Conservation (phyloP, 257 asterid species). For the Nicotiana otophora region DNA sequence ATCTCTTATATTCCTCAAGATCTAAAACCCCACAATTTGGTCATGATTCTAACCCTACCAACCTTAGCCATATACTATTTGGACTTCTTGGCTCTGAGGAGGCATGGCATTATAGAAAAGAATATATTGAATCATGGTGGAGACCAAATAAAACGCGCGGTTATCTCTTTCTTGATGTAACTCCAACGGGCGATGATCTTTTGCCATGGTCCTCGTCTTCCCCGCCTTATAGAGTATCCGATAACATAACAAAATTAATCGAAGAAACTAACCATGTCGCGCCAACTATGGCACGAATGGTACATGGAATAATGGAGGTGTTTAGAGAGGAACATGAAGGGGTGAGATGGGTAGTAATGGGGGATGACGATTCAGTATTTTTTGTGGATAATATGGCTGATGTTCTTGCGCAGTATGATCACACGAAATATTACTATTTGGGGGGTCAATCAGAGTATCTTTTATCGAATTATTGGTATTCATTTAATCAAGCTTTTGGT, state of each 20-base stretch:
- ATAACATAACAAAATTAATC: conserved; percentile 21
- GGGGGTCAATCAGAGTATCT: conserved; percentile 58
- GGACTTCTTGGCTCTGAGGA: conserved; percentile 46
- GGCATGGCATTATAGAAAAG: conserved; percentile 33
- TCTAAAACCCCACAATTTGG: not conserved
- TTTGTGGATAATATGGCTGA: conserved; percentile 59
- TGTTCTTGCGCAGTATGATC: conserved; percentile 39
- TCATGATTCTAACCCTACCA: conserved; percentile 22
- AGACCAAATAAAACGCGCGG: conserved; percentile 38
- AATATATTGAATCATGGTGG: conserved; percentile 60
- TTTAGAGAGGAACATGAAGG: conserved; percentile 31
- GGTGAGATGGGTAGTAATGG: conserved; percentile 65
- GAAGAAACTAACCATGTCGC: conserved; percentile 22
- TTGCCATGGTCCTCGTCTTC: conserved; percentile 47
- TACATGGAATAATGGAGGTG: conserved; percentile 53
- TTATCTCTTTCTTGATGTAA: conserved; percentile 34
- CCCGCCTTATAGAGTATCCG: conserved; percentile 44
- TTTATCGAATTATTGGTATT: conserved; percentile 44
- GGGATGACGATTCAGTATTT: conserved; percentile 65
- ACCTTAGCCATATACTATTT: conserved; percentile 43
- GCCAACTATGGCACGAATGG: conserved; percentile 45
- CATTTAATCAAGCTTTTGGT: conserved; percentile 57
- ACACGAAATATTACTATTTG: conserved; percentile 43
- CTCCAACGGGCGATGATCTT: conserved; percentile 29
- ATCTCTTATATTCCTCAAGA: not conserved